These are phyloP conservation scores for Aspergillus flavus DNA, from an alignment of 2,329 filamentous ascomycete genomes.

Conservation along the genomic window DNA sequence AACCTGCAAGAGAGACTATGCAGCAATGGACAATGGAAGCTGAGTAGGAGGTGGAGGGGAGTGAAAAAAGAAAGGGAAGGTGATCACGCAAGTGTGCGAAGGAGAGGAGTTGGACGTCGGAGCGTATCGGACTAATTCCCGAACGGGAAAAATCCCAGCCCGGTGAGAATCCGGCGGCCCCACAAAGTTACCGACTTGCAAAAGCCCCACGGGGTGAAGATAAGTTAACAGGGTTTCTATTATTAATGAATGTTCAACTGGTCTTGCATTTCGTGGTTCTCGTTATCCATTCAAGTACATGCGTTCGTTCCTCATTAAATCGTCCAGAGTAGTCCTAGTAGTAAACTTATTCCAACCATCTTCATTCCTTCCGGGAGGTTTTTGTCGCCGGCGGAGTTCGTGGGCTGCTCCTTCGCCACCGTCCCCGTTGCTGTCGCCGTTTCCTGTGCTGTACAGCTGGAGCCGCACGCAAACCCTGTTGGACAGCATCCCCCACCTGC, in stretches of 20 bases:
- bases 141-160: conserved; percentile 12
- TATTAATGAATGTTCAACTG: not conserved
- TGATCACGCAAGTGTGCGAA: conserved; percentile 7
- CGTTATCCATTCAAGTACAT: not conserved
- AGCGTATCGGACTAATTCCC: conserved; percentile 12
- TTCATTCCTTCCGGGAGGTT: conserved; percentile 4
- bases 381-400: conserved; percentile 17
- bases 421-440: conserved; percentile 58
- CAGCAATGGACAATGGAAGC: conserved; percentile 6
- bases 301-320: not conserved
- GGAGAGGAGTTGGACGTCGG: not conserved
- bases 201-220: conserved; percentile 8
- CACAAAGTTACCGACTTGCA: not conserved
- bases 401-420: conserved; percentile 42
- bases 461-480: conserved; percentile 71
- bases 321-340: conserved; percentile 15
- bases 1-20: not conserved
- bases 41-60: conserved; percentile 2
- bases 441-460: conserved; percentile 66
- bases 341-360: conserved; percentile 9
- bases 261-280: not conserved
- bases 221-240: not conserved
- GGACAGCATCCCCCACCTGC: conserved; percentile 83
- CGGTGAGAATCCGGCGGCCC: conserved; percentile 4
- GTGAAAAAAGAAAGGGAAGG: conserved; percentile 10